phyloP scores from a whole-genome alignment of 2,329 filamentous ascomycete genomes.

The Aspergillus ochraceus region DNA sequence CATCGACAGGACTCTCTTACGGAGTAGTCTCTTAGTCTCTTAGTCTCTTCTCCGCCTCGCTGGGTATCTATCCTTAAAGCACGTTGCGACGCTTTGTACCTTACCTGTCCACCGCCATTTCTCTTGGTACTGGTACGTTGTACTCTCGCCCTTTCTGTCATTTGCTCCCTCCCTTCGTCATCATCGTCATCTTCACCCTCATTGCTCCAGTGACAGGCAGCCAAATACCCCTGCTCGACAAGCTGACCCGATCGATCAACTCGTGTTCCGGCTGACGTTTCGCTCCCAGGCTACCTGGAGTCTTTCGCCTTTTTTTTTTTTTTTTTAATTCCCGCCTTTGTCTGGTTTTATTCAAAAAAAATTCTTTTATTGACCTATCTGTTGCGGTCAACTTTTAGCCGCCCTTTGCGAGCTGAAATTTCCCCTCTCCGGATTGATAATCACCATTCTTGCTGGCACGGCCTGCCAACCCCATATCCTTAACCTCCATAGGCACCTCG shows the following conservation, averaged over 20 bases:
- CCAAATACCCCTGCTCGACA: constrained; percentile 10
- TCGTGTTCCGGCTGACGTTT: constrained; percentile 21
- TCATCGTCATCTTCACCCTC: constrained; percentile 6
- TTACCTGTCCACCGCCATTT: constrained; percentile 22
- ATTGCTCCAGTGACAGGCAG: constrained; percentile 2
- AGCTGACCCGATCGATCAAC: constrained; percentile 7
- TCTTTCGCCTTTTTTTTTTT: constrained; percentile 3
- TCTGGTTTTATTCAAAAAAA: not conserved
- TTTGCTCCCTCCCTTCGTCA: not conserved
- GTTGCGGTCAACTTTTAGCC: constrained; percentile 4
- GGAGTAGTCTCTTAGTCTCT: no score
- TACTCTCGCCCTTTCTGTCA: constrained; percentile 13
- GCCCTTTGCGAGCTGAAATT: constrained; percentile 24
- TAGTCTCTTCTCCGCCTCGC: constrained; percentile 20
- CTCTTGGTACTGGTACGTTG: constrained; percentile 18
- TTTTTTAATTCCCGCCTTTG: not conserved
- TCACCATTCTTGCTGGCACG: constrained; percentile 18
- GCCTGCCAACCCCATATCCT: constrained; percentile 33
- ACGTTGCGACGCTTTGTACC: constrained; percentile 6
- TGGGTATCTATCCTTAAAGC: constrained; percentile 17
- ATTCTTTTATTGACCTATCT: not conserved
- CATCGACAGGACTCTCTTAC: constrained; percentile 5
- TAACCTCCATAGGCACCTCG: constrained; percentile 9
- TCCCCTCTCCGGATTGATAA: constrained; percentile 25
- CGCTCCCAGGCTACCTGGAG: constrained; percentile 22